Evolutionary conservation across 441 rosid genomes (phyloP), one percentile per base, ranked within the genome.

Genomic region (Erysimum cheiri): DNA sequence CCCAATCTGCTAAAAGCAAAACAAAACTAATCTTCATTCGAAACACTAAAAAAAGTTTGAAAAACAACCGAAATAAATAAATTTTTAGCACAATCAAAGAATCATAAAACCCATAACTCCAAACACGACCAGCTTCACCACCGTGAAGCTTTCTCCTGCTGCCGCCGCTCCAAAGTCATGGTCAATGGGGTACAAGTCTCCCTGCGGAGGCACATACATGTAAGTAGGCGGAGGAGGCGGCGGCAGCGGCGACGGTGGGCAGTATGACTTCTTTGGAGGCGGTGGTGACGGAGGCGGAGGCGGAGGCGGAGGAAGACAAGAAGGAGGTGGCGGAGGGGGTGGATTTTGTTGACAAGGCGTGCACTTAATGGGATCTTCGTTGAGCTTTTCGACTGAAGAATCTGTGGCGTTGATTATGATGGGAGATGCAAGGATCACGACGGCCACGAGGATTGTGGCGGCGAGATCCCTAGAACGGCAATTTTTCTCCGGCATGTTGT

Each of bases 141-240:
- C 40, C 8, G 54, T 31, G 22, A 66, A 66, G 15, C 70, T 31
- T 11, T 24, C 32, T 58, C 31, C 10, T 48, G 22, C 61, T 44
- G 49, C 58, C 2, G 76, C 85, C 2, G 72, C 78, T 4, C 64
- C 41, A 31, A 65, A 82, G 46, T 60, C 32, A 29, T 64, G 79
- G 83, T 81, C 92, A 50, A 89, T n/a, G 0, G 96, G 86, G 80
- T 92, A 89, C 74, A 92, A 35, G 73, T 72, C 67, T 44, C 91
- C 96, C n/a, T 92, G 92, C 4, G 93, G 90, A 22, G 86, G 67
- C 40, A 78, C 66, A 82, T 80, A 82, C 37, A 78, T 74, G 44
- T 73, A 72, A 4, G 82, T 52, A 0, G 88, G 5, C 2, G 92
- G 84, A 1, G 71, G 75, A 0, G 88, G 86, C 5, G 83, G 60